These are phyloP conservation scores for Neofusicoccum laricinum DNA, from an alignment of 2,329 filamentous ascomycete species.

Conservation along the genomic window DNA sequence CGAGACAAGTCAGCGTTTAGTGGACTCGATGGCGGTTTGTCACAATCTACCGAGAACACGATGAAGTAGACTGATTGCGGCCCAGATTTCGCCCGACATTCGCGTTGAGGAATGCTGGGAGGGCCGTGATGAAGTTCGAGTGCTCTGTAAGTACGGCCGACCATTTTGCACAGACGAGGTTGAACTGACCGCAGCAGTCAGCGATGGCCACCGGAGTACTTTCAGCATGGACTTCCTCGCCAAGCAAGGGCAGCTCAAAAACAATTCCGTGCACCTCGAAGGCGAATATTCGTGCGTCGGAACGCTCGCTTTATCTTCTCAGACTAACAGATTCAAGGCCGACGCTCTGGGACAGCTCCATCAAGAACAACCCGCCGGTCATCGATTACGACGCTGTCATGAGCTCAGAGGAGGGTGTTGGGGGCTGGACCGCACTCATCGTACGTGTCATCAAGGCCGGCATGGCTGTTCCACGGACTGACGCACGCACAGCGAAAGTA, in stretches of 20 bases:
- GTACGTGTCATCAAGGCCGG: conserved; percentile 39
- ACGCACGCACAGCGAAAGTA: conserved; percentile 53
- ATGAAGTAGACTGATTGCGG: not conserved
- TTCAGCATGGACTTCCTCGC: conserved; percentile 60
- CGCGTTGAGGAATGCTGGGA: conserved; percentile 22
- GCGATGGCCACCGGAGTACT: conserved; percentile 64
- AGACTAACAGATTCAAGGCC: not conserved
- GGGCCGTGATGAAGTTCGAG: conserved; percentile 18
- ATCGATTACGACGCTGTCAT: conserved; percentile 63
- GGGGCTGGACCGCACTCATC: conserved; percentile 63
- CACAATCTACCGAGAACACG: not conserved
- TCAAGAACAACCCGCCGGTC: conserved; percentile 51
- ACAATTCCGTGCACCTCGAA: not conserved
- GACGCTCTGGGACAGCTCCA: conserved; percentile 37
- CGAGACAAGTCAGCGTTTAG: conserved; percentile 65
- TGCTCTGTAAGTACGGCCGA: conserved; percentile 26
- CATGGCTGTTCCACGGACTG: conserved; percentile 8
- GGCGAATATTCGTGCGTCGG: not conserved
- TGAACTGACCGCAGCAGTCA: conserved; percentile 31
- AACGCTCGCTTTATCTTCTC: not conserved
- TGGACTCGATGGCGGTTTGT: conserved; percentile 65
- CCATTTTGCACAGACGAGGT: conserved; percentile 7
- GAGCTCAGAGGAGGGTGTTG: conserved; percentile 52
- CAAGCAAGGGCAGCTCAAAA: conserved; percentile 25
- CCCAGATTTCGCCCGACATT: conserved; percentile 30